phyloP scores from a whole-genome alignment of 768 basidiomycete species.

The Podaxis sp. region DNA sequence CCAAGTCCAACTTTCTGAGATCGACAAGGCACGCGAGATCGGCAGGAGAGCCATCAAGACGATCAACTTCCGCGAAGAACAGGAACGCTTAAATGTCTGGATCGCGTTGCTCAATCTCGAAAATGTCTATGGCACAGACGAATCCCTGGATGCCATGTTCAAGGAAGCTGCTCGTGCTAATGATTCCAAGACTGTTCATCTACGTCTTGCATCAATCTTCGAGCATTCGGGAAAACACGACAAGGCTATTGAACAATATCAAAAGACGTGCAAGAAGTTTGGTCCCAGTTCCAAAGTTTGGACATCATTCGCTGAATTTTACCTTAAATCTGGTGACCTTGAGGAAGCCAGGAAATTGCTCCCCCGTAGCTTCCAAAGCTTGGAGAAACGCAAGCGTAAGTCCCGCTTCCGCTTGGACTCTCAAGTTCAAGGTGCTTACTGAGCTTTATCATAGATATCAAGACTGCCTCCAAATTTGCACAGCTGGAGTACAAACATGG shows the following conservation, averaged over 20 bases:
- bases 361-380: slow-evolving; percentile 83
- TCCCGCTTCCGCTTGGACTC: slow-evolving; percentile 14
- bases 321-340: slow-evolving; percentile 67
- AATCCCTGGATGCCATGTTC: slow-evolving; percentile 77
- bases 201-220: slow-evolving; percentile 82
- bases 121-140: slow-evolving; percentile 86
- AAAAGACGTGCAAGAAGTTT: slow-evolving; percentile 91
- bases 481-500: slow-evolving; percentile 94
- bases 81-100: slow-evolving; percentile 96
- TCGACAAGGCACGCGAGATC: slow-evolving; percentile 91
- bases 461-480: slow-evolving; percentile 94
- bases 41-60: slow-evolving; percentile 80
- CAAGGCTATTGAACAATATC: slow-evolving; percentile 93
- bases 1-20: slow-evolving; percentile 93
- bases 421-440: neutral
- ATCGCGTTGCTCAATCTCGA: slow-evolving; percentile 94
- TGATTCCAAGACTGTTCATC: slow-evolving; percentile 88
- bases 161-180: slow-evolving; percentile 88
- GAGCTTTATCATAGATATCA: slow-evolving; percentile 62
- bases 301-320: slow-evolving; percentile 85
- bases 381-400: slow-evolving; percentile 94
- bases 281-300: slow-evolving; percentile 91
- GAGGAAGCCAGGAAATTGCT: slow-evolving; percentile 86
- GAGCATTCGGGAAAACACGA: slow-evolving; percentile 81
- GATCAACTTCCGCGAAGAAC: slow-evolving; percentile 95